Conservation (phyloP, 2,329 filamentous ascomycete species). For the Xylaria sp. region DNA sequence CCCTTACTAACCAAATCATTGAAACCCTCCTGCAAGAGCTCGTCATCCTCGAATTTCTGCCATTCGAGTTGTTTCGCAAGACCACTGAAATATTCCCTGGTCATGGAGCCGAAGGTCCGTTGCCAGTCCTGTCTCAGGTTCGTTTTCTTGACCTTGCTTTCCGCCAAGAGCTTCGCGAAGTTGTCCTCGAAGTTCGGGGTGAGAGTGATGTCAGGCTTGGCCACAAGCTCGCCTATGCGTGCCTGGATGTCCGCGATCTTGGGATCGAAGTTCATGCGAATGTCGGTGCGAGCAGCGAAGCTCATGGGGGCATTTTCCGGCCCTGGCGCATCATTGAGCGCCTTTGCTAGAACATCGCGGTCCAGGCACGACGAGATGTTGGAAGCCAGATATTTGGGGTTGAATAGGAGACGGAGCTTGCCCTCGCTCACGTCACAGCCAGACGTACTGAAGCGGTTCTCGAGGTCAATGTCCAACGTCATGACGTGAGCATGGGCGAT, state of each 20-base stretch:
- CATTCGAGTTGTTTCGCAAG: conserved; percentile 55
- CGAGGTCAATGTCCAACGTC: conserved; percentile 60
- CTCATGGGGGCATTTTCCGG: conserved; percentile 50
- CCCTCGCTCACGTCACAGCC: conserved; percentile 58
- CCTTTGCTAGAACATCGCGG: conserved; percentile 53
- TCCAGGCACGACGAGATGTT: conserved; percentile 58
- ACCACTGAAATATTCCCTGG: conserved; percentile 57
- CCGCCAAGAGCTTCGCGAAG: conserved; percentile 55
- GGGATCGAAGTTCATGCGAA: conserved; percentile 58
- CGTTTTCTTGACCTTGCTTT: conserved; percentile 47
- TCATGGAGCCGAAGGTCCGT: conserved; percentile 55
- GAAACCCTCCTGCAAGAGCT: conserved; percentile 61
- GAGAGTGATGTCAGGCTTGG: conserved; percentile 56
- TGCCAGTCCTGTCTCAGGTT: conserved; percentile 57
- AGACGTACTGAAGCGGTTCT: conserved; percentile 56
- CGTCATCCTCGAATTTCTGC: conserved; percentile 60
- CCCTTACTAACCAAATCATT: conserved; percentile 58
- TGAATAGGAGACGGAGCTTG: conserved; percentile 61
- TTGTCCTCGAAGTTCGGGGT: conserved; percentile 60
- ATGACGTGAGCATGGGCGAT: conserved; percentile 57
- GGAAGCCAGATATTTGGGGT: conserved; percentile 54
- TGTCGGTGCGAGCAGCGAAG: conserved; percentile 56
- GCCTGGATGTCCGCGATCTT: conserved; percentile 55
- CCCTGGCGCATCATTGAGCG: conserved; percentile 59
- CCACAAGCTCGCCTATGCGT: conserved; percentile 52